These are phyloP conservation scores for Phytophthora gonapodyides DNA, from an alignment of 352 stramenopile species.

Conservation along the genomic window DNA sequence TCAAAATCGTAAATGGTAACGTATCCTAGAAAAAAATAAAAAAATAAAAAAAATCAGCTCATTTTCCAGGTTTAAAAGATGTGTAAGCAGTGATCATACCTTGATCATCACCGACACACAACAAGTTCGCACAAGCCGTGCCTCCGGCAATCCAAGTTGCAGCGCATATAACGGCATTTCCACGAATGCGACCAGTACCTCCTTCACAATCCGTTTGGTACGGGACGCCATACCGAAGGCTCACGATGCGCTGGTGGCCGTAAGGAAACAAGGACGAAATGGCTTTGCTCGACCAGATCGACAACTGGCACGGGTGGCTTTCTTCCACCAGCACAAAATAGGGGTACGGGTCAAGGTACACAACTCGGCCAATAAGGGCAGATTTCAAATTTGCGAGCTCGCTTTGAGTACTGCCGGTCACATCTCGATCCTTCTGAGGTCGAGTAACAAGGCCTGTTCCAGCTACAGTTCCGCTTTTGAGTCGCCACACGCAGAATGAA, in stretches of 20 bases:
- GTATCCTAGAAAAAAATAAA: constrained; percentile 20
- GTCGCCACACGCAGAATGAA: constrained; percentile 56
- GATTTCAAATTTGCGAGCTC: background rate
- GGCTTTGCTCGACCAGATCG: constrained; percentile 46
- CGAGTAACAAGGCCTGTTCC: constrained; percentile 9
- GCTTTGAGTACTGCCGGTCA: background rate
- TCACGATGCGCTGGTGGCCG: constrained; percentile 21
- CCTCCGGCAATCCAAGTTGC: constrained; percentile 35
- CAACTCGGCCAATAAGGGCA: constrained; percentile 24
- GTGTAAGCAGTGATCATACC: constrained; percentile 15
- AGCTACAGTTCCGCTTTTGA: constrained; percentile 41
- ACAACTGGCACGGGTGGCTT: constrained; percentile 26
- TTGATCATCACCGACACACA: constrained; percentile 50
- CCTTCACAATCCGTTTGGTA: too few relatives aligned
- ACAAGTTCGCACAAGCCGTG: constrained; percentile 26
- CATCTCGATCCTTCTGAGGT: background rate
- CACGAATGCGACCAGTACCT: background rate
- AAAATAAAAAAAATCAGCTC: too few relatives aligned
- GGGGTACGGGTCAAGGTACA: constrained; percentile 45
- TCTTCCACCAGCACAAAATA: constrained; percentile 50
- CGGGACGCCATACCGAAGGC: constrained; percentile 5
- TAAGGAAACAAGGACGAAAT: constrained; percentile 34
- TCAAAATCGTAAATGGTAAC: constrained; percentile 42
- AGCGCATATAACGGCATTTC: constrained; percentile 13
- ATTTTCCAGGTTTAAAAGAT: too few relatives aligned